Conservation (phyloP, 208 protist genomes). For the Histomonas meleagridis region DNA sequence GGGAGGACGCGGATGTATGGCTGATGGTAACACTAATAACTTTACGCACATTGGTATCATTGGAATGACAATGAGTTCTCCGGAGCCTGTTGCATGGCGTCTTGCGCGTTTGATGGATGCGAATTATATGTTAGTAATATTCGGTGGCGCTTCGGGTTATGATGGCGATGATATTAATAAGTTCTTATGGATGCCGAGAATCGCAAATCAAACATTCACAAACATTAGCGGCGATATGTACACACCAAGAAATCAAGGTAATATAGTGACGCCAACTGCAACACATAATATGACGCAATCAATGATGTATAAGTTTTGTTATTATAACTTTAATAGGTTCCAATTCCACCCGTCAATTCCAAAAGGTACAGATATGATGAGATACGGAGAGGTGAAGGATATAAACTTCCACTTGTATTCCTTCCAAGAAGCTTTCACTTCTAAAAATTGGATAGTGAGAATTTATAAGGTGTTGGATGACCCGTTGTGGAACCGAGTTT, state of each 20-base stretch:
- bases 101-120: slow-evolving; percentile 75
- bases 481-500: not conserved
- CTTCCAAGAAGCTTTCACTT: slow-evolving; percentile 71
- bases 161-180: slow-evolving; percentile 81
- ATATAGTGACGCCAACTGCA: not conserved
- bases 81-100: slow-evolving; percentile 63
- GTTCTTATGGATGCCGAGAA: slow-evolving; percentile 81
- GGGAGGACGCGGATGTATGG: slow-evolving; percentile 74
- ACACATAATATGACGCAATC: not conserved
- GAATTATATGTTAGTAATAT: slow-evolving; percentile 86
- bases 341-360: not conserved
- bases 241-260: not conserved
- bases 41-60: slow-evolving; percentile 90
- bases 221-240: slow-evolving; percentile 21
- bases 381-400: slow-evolving; percentile 66
- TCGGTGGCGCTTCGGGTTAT: slow-evolving; percentile 74
- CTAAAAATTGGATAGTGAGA: slow-evolving; percentile 79
- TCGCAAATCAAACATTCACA: slow-evolving; percentile 51
- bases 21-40: slow-evolving; percentile 97
- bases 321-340: not conserved
- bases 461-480: slow-evolving; percentile 75
- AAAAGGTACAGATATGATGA: slow-evolving; percentile 53
- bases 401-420: slow-evolving; percentile 60
- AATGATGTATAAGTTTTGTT: not conserved
- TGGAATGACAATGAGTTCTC: slow-evolving; percentile 65